Base-by-base conservation (phyloP, 2,329 filamentous ascomycete genomes). In the Diaporthe ilicicola region DNA sequence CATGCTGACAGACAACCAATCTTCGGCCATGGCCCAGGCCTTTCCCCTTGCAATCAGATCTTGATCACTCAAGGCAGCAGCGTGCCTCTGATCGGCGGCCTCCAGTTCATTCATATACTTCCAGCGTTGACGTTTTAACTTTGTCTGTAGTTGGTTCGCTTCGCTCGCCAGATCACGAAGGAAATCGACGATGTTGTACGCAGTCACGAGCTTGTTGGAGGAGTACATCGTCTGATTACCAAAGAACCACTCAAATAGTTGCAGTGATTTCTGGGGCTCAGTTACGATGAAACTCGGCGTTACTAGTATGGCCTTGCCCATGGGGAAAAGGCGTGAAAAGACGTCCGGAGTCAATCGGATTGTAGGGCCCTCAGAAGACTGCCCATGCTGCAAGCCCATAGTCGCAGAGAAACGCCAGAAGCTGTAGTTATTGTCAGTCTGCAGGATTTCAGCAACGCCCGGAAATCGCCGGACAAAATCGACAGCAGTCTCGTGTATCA, bases 201-300 rank as follows among this genome's bases (percentile, higher is more conserved):
- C 79, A 5, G 78, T 78, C 9, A 84, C 79, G 6, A 85, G 76
- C 13, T 81, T 75, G 68, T 76, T 76, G 64, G 75, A 55, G 8
- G 71, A 70, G 48, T 10, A 74, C 72, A 71, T 75, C 74, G 37
- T 17, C 67, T 56, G 76, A 61, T 73, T 71, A 68, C 69, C 70
- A 4, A 78, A 46, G 56, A 81, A 85, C 84, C 84, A 87, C 4
- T 78, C 74, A 5, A 88, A 69, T 27, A 87, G 76, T 0, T 78
- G 74, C 37, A 77, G 78, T 1, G 83, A 76, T 29, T 76, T 79
- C 3, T 75, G 74, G 2, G 86, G 85, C 64, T 87, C 83, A 0
- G 84, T 82, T 13, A 86, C 77, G 1, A 84, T 76, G 61, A 88
- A 87, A 73, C 85, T 87, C 5, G 86, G 86, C 0, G 85, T 87